These are phyloP conservation scores for Colletotrichum paranaense DNA, from an alignment of 2,329 filamentous ascomycete species.

Conservation along the genomic window DNA sequence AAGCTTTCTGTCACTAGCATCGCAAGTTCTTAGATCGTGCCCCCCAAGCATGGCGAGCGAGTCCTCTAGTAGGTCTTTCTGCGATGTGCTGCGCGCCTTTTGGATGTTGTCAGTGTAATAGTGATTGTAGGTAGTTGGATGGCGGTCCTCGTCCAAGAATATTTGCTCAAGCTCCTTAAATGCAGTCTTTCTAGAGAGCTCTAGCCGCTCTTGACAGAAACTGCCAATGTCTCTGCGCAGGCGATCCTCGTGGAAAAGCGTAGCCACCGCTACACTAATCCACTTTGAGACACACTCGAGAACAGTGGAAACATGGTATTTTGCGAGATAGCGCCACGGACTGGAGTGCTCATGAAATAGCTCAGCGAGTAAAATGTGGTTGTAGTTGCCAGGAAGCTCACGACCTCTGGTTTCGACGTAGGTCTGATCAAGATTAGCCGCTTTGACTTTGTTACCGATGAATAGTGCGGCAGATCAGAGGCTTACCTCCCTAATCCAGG, in stretches of 20 bases:
- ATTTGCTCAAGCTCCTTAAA: slow-evolving; percentile 18
- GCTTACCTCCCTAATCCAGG: background rate
- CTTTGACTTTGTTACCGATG: slow-evolving; percentile 41
- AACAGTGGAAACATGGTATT: slow-evolving; percentile 1
- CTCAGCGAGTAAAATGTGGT: slow-evolving; percentile 67
- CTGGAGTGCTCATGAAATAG: slow-evolving; percentile 69
- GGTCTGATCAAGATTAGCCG: background rate
- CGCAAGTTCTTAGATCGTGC: fast-evolving
- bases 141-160: slow-evolving; percentile 34
- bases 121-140: slow-evolving; percentile 66
- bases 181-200: background rate
- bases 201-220: background rate
- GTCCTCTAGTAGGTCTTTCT: background rate
- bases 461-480: slow-evolving; percentile 38
- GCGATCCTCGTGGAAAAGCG: slow-evolving; percentile 5
- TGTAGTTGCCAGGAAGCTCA: slow-evolving; percentile 72
- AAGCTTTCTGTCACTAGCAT: background rate
- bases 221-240: background rate
- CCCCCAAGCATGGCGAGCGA: background rate
- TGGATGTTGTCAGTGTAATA: slow-evolving; percentile 55
- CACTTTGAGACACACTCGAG: background rate
- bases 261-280: background rate
- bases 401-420: slow-evolving; percentile 38
- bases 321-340: slow-evolving; percentile 55
- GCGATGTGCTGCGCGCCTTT: slow-evolving; percentile 36